phyloP scores from a whole-genome alignment of 768 basidiomycete species.

The Tylopilus plumbeoviolaceoides region DNA sequence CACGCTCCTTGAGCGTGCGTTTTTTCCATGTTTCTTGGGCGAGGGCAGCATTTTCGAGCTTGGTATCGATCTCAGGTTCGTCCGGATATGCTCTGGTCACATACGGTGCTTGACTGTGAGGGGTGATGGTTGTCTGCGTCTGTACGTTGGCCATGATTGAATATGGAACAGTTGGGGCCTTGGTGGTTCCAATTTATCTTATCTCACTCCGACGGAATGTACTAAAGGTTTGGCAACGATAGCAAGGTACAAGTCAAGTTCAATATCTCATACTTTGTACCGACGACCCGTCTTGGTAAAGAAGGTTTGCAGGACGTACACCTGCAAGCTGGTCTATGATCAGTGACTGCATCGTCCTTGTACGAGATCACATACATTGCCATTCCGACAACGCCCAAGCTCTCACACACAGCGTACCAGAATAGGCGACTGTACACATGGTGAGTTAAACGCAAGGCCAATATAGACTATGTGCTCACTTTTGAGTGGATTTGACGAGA shows the following conservation, averaged over 20 bases:
- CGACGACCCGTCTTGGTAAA: conserved; percentile 90
- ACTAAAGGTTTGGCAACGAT: not conserved
- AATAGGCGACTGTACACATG: conserved; percentile 67
- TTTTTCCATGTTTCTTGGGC: conserved; percentile 77
- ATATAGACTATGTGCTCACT: conserved; percentile 38
- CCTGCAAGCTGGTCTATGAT: conserved; percentile 59
- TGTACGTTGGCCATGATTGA: conserved; percentile 19
- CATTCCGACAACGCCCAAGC: conserved; percentile 75
- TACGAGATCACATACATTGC: conserved; percentile 60
- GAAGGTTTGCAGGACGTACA: conserved; percentile 92
- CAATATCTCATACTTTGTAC: conserved; percentile 68
- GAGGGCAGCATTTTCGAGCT: conserved; percentile 50
- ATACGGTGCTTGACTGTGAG: conserved; percentile 70
- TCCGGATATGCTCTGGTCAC: conserved; percentile 56
- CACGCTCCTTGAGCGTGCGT: conserved; percentile 54
- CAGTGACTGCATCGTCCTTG: conserved; percentile 8
- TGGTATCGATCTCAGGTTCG: conserved; percentile 53
- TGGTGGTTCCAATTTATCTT: conserved; percentile 7
- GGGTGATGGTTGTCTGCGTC: conserved; percentile 78
- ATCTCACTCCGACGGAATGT: not conserved
- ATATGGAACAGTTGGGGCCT: not conserved
- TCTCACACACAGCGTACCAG: conserved; percentile 89
- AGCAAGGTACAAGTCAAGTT: conserved; percentile 7
- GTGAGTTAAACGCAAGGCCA: not conserved
- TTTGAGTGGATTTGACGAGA: conserved; percentile 85